Evolutionary conservation across 1,139 yeast genomes (phyloP).

Genomic region (Pichia sp.): DNA sequence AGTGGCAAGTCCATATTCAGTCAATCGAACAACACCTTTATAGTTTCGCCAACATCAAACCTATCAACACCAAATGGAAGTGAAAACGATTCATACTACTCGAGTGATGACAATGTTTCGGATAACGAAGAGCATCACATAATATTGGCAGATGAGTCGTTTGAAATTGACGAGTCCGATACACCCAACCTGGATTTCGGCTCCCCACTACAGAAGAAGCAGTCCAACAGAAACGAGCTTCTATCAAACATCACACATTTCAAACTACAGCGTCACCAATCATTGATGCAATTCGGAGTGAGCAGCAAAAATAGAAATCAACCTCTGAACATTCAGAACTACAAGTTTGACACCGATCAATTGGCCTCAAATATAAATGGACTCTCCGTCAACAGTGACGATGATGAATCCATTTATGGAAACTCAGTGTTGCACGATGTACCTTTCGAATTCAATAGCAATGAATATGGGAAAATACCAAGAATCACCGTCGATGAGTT

Average conservation of each 20-base stretch:
- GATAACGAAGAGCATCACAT: constrained; percentile 9
- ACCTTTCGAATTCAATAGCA: constrained; percentile 6
- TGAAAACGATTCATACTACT: constrained; percentile 11
- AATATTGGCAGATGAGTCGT: constrained; percentile 8
- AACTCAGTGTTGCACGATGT: constrained; percentile 14
- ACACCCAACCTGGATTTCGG: constrained; percentile 18
- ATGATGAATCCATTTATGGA: constrained; percentile 11
- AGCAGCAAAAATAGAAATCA: background rate
- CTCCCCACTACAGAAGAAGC: constrained; percentile 28
- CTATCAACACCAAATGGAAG: constrained; percentile 7
- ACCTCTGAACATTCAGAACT: background rate
- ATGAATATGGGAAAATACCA: constrained; percentile 35
- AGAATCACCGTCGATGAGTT: constrained; percentile 67
- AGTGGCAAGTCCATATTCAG: background rate
- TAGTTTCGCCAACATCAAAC: constrained; percentile 3
- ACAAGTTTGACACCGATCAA: constrained; percentile 23
- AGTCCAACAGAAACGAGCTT: constrained; percentile 16
- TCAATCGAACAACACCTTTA: constrained; percentile 3
- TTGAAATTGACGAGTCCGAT: constrained; percentile 14
- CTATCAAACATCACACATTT: constrained; percentile 18
- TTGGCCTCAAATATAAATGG: constrained; percentile 27
- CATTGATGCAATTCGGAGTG: constrained; percentile 11
- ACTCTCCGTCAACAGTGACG: constrained; percentile 18
- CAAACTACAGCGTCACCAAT: constrained; percentile 22
- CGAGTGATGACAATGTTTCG: constrained; percentile 11